These are phyloP conservation scores for Cunninghamia lanceolata DNA, from an alignment of 75 land plant genomes.

Conservation along the genomic window DNA sequence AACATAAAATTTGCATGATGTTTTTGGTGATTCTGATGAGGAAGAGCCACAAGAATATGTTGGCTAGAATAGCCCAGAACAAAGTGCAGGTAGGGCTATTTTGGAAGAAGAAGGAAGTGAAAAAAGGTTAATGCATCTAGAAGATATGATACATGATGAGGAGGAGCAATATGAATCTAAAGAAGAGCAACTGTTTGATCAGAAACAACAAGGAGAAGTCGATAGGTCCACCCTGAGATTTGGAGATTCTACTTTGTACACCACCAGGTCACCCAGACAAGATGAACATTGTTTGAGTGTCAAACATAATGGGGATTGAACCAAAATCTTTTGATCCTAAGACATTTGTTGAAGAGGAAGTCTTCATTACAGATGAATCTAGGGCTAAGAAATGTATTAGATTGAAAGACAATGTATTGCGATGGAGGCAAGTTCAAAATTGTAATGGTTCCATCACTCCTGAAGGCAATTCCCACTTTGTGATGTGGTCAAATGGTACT, in stretches of 20 bases:
- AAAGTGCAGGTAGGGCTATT: constrained; percentile 50
- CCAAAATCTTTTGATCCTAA: constrained; percentile 95
- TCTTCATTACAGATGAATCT: constrained; percentile 87
- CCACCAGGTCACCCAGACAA: constrained; percentile 74
- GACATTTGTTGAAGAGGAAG: constrained; percentile 88
- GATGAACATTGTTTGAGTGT: constrained; percentile 86
- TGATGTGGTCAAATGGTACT: constrained; percentile 97
- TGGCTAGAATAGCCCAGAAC: constrained; percentile 34
- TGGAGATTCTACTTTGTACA: constrained; percentile 70
- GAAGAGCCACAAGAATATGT: constrained; percentile 70
- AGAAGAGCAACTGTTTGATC: constrained; percentile 65
- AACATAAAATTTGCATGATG: constrained; percentile 76
- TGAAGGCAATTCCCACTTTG: constrained; percentile 99
- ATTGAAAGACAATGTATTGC: constrained; percentile 88
- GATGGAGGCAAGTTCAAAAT: constrained; percentile 82
- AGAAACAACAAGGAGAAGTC: constrained; percentile 77
- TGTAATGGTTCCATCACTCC: constrained; percentile 59
- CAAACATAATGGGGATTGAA: constrained; percentile 80
- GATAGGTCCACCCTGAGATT: constrained; percentile 73
- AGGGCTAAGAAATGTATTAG: constrained; percentile 84
- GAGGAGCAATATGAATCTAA: constrained; percentile 82
- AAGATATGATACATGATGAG: constrained; percentile 83
- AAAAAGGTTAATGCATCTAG: constrained; percentile 49
- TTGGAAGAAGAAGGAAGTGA: constrained; percentile 72
- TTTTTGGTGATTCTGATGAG: constrained; percentile 98